These are phyloP conservation scores for Cinchona pubescens DNA, from an alignment of 257 asterid genomes.

Conservation along the genomic window DNA sequence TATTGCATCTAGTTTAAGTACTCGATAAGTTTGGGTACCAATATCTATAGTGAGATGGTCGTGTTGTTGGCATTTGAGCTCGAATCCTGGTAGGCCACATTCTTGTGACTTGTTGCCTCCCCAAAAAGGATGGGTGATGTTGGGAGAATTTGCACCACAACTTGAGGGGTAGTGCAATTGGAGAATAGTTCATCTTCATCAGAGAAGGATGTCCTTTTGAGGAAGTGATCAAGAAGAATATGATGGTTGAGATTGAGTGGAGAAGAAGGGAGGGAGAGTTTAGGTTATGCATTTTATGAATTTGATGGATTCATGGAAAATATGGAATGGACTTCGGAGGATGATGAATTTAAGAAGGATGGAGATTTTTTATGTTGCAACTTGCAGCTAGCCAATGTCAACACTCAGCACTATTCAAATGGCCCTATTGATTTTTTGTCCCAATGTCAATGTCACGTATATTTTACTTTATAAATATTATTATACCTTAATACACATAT, in stretches of 20 bases:
- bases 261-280: slow-evolving; percentile 3
- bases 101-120: slow-evolving; percentile 36
- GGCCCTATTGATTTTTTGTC: too few species aligned
- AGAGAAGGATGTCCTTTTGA: slow-evolving; percentile 1
- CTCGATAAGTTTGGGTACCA: background rate
- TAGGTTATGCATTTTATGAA: slow-evolving; percentile 15
- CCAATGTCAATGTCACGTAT: too few species aligned
- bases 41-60: slow-evolving; percentile 13
- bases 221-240: slow-evolving; percentile 14
- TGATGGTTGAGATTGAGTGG: slow-evolving; percentile 8
- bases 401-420: background rate
- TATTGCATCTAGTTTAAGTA: background rate
- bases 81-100: slow-evolving; percentile 47
- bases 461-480: too few species aligned
- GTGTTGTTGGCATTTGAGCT: slow-evolving; percentile 31
- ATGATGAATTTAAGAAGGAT: background rate
- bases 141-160: slow-evolving; percentile 20
- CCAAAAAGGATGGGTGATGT: slow-evolving; percentile 46
- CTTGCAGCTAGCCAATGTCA: too few species aligned
- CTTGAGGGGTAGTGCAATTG: slow-evolving; percentile 10
- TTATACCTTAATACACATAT: too few species aligned
- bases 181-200: slow-evolving; percentile 12
- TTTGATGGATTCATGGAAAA: background rate
- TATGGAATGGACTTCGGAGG: background rate
- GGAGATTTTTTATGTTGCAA: background rate